These are phyloP conservation scores for Trametes punicea DNA, from an alignment of 768 basidiomycete species.

Conservation along the genomic window DNA sequence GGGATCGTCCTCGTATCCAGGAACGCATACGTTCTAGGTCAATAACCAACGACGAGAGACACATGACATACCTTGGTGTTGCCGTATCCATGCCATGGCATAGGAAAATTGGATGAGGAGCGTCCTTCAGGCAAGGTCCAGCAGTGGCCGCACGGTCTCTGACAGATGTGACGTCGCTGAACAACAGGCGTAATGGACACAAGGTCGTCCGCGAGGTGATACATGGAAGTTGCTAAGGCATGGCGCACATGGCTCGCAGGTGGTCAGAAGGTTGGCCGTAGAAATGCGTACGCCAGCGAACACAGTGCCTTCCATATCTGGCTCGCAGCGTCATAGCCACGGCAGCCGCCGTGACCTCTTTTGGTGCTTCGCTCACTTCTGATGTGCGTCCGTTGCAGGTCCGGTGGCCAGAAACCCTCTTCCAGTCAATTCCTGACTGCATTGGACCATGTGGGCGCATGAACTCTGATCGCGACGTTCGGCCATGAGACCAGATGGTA, in stretches of 20 bases:
- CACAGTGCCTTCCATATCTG: conserved; percentile 6
- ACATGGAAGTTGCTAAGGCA: neutral
- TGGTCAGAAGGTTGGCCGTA: neutral
- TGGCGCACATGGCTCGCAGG: neutral
- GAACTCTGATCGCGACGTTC: neutral
- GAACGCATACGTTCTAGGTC: neutral
- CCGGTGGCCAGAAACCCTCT: neutral
- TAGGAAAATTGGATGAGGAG: conserved; percentile 4
- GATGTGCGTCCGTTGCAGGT: neutral
- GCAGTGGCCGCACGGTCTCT: neutral
- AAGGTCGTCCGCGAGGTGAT: neutral
- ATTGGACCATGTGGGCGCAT: neutral
- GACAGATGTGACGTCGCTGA: conserved; percentile 6
- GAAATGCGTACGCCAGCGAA: neutral
- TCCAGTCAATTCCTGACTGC: neutral
- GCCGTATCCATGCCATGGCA: neutral
- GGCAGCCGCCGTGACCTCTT: conserved; percentile 1
- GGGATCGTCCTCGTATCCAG: neutral
- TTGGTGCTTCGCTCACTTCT: neutral
- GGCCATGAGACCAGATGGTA: neutral
- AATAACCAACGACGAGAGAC: neutral
- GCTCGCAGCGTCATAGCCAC: neutral
- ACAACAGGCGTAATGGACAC: neutral
- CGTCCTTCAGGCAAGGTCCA: neutral
- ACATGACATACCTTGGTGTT: neutral